phyloP scores from a whole-genome alignment of 805 yeast species.

The Starmerella asiatica region DNA sequence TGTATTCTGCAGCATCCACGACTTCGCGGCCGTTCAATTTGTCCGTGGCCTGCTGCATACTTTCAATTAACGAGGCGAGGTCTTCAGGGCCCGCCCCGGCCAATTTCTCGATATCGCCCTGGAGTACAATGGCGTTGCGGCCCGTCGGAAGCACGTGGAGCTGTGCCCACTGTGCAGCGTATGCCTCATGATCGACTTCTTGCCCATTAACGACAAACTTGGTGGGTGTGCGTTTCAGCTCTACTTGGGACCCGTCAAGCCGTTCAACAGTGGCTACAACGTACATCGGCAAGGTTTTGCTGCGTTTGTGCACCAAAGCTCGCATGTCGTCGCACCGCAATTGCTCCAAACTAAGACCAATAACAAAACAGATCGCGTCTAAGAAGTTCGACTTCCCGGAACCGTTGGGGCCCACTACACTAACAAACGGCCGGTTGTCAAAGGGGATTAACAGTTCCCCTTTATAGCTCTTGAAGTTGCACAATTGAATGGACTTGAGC shows the following conservation, averaged over 20 bases:
- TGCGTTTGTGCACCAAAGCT: constrained; percentile 59
- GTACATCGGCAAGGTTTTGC: constrained; percentile 1
- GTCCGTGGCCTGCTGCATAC: constrained; percentile 31
- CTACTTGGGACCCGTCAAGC: not conserved
- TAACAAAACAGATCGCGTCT: constrained; percentile 91
- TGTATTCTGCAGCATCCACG: constrained; percentile 53
- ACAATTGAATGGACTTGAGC: not conserved
- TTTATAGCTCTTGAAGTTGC: constrained; percentile 79
- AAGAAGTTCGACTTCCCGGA: constrained; percentile 95
- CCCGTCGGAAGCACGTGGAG: constrained; percentile 83
- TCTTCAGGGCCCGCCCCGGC: constrained; percentile 77
- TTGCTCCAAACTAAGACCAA: constrained; percentile 67
- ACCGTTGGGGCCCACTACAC: constrained; percentile 97
- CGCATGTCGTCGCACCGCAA: constrained; percentile 59
- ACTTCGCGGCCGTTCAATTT: constrained; percentile 59
- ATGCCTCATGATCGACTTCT: constrained; percentile 30
- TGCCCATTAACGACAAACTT: constrained; percentile 12
- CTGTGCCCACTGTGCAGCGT: constrained; percentile 48
- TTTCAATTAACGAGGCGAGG: constrained; percentile 61
- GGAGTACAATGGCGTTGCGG: constrained; percentile 82
- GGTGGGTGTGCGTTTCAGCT: constrained; percentile 13
- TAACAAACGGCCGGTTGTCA: constrained; percentile 56
- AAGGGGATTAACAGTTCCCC: constrained; percentile 68
- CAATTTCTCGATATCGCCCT: constrained; percentile 90
- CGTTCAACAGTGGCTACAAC: constrained; percentile 13